Conservation (phyloP, 805 yeast genomes). For the Pachysolen tannophilus region DNA sequence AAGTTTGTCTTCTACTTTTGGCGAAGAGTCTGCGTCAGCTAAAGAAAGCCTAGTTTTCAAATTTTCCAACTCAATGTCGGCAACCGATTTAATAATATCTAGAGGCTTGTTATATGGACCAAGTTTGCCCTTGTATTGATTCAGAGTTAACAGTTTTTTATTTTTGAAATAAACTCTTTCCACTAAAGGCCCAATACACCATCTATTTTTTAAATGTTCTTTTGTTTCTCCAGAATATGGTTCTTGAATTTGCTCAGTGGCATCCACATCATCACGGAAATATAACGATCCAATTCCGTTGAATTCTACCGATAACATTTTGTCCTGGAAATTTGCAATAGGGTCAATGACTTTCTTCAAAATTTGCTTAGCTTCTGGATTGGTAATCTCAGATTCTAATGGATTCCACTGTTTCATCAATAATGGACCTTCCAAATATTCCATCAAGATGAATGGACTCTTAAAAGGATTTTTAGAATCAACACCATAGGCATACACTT, state of each 20-base stretch:
- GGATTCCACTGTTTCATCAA: constrained; percentile 93
- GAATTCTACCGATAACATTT: constrained; percentile 50
- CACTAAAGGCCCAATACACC: constrained; percentile 87
- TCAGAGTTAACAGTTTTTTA: constrained; percentile 43
- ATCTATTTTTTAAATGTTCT: constrained; percentile 49
- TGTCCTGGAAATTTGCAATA: constrained; percentile 56
- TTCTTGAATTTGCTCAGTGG: constrained; percentile 29
- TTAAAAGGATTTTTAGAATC: constrained; percentile 54
- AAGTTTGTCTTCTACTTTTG: constrained; percentile 33
- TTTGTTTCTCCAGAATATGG: constrained; percentile 60
- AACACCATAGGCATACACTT: constrained; percentile 59
- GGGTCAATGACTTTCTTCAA: constrained; percentile 62
- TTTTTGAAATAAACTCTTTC: constrained; percentile 75
- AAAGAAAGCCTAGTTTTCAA: constrained; percentile 45
- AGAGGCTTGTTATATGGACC: constrained; percentile 81
- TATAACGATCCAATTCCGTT: constrained; percentile 76
- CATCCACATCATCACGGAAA: constrained; percentile 60
- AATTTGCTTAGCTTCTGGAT: constrained; percentile 40
- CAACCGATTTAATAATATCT: constrained; percentile 57
- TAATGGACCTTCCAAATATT: constrained; percentile 68
- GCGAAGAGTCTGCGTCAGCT: constrained; percentile 45
- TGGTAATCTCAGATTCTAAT: constrained; percentile 47
- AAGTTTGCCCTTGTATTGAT: constrained; percentile 37
- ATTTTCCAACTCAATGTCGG: constrained; percentile 57
- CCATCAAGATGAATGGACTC: constrained; percentile 76